Evolutionary conservation across 805 yeast genomes (phyloP).

Genomic region (Ogataea methylovora): DNA sequence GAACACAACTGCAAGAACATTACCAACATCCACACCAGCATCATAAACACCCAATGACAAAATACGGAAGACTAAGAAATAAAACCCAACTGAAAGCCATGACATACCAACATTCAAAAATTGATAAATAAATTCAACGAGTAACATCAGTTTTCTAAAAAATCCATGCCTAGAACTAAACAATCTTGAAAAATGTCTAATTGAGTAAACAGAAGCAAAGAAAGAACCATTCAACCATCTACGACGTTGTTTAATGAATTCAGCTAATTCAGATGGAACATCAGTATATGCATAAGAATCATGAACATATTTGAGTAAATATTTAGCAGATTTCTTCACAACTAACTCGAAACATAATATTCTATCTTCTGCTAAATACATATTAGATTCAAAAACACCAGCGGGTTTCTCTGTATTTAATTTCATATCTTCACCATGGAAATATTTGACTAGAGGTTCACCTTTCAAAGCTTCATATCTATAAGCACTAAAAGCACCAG

Average conservation of each 20-base stretch:
- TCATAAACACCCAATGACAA: constrained; percentile 68
- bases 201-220: constrained; percentile 86
- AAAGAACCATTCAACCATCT: constrained; percentile 97
- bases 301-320: constrained; percentile 78
- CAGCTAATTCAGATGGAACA: constrained; percentile 86
- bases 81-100: constrained; percentile 86
- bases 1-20: constrained; percentile 66
- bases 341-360: constrained; percentile 91
- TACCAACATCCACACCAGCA: constrained; percentile 53
- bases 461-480: constrained; percentile 75
- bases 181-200: constrained; percentile 65
- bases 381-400: constrained; percentile 89
- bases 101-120: constrained; percentile 66
- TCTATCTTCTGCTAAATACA: constrained; percentile 96
- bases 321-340: constrained; percentile 62
- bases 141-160: constrained; percentile 58
- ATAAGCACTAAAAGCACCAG: constrained; percentile 96
- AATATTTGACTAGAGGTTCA: constrained; percentile 78
- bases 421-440: constrained; percentile 85
- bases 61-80: constrained; percentile 83
- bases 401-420: constrained; percentile 43
- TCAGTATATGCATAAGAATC: constrained; percentile 90
- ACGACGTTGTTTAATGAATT: constrained; percentile 83
- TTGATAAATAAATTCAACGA: constrained; percentile 75
- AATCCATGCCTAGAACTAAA: constrained; percentile 71